phyloP scores from a whole-genome alignment of 768 basidiomycete species.

The Leccinum longicurvipes region DNA sequence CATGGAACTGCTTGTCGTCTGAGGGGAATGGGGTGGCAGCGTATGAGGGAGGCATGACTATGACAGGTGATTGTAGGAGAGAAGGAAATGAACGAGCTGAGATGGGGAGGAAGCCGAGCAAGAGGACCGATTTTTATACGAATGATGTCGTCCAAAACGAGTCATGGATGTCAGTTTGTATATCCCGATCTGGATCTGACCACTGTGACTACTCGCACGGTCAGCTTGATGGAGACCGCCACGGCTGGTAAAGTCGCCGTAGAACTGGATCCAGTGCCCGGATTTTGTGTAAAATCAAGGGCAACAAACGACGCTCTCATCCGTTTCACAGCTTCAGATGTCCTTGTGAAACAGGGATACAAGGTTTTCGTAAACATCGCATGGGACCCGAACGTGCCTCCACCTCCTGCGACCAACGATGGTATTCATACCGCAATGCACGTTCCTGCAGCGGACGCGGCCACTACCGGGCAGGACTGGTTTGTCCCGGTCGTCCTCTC shows the following conservation, averaged over 20 bases:
- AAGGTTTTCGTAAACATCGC: slow-evolving; percentile 78
- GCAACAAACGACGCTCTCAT: slow-evolving; percentile 38
- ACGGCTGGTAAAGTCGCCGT: slow-evolving; percentile 21
- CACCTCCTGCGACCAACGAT: slow-evolving; percentile 58
- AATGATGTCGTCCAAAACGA: background rate
- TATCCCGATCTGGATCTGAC: background rate
- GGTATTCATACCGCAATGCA: slow-evolving; percentile 56
- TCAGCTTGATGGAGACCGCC: slow-evolving; percentile 17
- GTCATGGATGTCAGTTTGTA: background rate
- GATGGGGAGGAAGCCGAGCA: background rate
- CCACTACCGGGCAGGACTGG: slow-evolving; percentile 46
- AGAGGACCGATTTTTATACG: slow-evolving; percentile 31
- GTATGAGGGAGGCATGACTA: slow-evolving; percentile 26
- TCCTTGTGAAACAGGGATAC: slow-evolving; percentile 40
- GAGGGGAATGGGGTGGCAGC: slow-evolving; percentile 62
- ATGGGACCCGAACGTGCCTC: slow-evolving; percentile 65
- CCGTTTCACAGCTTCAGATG: slow-evolving; percentile 12
- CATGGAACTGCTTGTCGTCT: slow-evolving; percentile 59
- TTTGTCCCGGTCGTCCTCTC: slow-evolving; percentile 73
- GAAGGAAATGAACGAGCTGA: slow-evolving; percentile 1
- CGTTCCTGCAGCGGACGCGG: slow-evolving; percentile 44
- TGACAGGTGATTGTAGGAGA: background rate
- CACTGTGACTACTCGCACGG: slow-evolving; percentile 8
- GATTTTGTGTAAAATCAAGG: slow-evolving; percentile 68
- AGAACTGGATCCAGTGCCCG: slow-evolving; percentile 55